Conservation (phyloP, 768 basidiomycete genomes). For the Coprinopsis sp. region DNA sequence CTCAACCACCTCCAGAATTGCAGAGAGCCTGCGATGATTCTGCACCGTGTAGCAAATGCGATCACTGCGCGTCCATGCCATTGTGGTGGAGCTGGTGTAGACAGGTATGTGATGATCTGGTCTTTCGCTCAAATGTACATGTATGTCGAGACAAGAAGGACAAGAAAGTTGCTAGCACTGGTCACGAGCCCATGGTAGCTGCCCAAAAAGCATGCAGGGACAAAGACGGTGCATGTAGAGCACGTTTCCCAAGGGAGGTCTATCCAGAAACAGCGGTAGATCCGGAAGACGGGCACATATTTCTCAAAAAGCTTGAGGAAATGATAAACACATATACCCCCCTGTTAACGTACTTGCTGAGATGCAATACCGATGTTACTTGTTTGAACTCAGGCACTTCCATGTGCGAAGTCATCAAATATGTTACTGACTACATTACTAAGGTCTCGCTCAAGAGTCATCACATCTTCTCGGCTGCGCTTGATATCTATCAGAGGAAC, state of each 20-base stretch:
- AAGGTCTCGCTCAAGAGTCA: conserved; percentile 37
- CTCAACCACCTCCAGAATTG: too few species aligned
- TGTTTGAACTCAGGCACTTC: conserved; percentile 35
- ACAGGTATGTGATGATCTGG: too few species aligned
- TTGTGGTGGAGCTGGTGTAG: too few species aligned
- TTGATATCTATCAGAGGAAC: conserved; percentile 14
- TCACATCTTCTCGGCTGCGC: conserved; percentile 10
- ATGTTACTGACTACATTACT: conserved; percentile 41
- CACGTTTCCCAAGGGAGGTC: conserved; percentile 30
- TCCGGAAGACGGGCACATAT: conserved; percentile 21
- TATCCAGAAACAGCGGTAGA: conserved; percentile 20
- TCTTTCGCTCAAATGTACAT: background rate
- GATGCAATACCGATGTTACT: conserved; percentile 37
- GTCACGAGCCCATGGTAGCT: conserved; percentile 17
- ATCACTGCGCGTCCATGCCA: too few species aligned
- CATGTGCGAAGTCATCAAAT: conserved; percentile 32
- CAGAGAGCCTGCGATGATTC: too few species aligned
- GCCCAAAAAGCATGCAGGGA: too few species aligned
- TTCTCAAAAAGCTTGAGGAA: conserved; percentile 29
- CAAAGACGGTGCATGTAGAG: conserved; percentile 27
- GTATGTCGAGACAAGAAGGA: too few species aligned
- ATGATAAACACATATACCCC: conserved; percentile 33
- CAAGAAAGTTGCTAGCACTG: background rate
- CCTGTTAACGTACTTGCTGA: conserved; percentile 27
- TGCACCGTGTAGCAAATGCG: too few species aligned